Conservation (phyloP, 73 alveolate species). For the Tetrahymena malaccensis region DNA sequence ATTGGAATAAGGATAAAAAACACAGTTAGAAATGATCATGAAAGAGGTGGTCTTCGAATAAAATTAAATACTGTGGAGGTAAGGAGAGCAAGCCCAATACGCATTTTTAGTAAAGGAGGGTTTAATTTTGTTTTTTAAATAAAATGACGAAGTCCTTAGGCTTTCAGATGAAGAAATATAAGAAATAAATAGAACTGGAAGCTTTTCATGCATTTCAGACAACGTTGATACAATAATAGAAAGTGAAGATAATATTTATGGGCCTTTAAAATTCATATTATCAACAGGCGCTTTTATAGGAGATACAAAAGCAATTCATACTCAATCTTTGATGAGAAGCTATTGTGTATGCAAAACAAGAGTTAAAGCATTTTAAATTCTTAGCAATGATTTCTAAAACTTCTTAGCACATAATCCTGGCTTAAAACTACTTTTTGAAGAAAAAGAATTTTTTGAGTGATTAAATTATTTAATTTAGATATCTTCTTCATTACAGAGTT, state of each 20-base stretch:
- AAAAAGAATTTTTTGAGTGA: slow-evolving; percentile 16
- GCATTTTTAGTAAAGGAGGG: slow-evolving; percentile 7
- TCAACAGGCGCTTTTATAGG: slow-evolving; percentile 32
- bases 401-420: slow-evolving; percentile 27
- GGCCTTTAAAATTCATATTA: neutral
- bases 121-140: neutral
- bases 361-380: neutral
- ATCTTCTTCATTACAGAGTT: neutral
- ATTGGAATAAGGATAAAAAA: neutral
- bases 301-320: slow-evolving; percentile 5
- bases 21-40: neutral
- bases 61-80: neutral
- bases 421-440: slow-evolving; percentile 9
- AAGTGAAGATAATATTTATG: neutral
- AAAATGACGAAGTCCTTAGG: neutral
- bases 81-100: neutral
- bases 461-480: neutral
- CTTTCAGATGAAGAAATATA: neutral
- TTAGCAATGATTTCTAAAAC: neutral
- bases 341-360: slow-evolving; percentile 13
- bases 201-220: neutral
- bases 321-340: neutral
- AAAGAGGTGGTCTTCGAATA: neutral
- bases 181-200: neutral
- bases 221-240: neutral